Evolutionary conservation across 2,329 filamentous ascomycete genomes (phyloP).

Genomic region (Pseudogymnoascus sp.): DNA sequence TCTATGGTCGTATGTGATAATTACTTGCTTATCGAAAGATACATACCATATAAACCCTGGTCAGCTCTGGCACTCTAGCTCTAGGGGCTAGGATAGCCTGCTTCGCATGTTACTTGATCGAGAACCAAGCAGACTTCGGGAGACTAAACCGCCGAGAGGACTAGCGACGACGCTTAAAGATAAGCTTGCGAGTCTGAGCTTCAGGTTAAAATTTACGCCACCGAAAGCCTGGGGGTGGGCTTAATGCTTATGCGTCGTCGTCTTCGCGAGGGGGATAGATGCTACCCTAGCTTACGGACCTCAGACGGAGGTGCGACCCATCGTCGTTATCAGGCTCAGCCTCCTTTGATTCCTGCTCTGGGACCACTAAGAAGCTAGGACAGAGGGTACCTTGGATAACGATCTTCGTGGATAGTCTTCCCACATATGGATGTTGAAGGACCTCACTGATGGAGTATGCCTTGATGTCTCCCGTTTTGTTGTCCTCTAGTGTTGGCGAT

Average conservation of each 20-base stretch:
- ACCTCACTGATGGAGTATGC: background rate
- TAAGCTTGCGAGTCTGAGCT: background rate
- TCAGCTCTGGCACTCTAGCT: too few species aligned
- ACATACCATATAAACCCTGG: too few species aligned
- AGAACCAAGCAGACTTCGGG: background rate
- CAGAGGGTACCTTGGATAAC: background rate
- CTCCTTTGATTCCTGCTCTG: background rate
- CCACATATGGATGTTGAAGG: constrained; percentile 1
- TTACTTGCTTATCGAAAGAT: too few species aligned
- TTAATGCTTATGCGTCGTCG: too few species aligned
- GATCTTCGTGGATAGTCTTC: background rate
- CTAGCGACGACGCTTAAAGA: background rate
- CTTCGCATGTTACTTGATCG: background rate
- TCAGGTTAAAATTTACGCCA: background rate
- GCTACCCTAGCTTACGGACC: background rate
- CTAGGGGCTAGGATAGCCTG: too few species aligned
- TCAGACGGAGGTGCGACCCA: background rate
- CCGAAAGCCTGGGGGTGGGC: background rate
- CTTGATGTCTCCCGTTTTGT: background rate
- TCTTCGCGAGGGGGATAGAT: background rate
- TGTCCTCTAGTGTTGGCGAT: background rate
- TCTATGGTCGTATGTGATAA: too few species aligned
- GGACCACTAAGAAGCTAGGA: background rate
- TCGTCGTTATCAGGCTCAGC: background rate
- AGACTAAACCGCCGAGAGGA: background rate